Conservation (phyloP, 2,329 filamentous ascomycete species). For the Bipolaris bicolor region DNA sequence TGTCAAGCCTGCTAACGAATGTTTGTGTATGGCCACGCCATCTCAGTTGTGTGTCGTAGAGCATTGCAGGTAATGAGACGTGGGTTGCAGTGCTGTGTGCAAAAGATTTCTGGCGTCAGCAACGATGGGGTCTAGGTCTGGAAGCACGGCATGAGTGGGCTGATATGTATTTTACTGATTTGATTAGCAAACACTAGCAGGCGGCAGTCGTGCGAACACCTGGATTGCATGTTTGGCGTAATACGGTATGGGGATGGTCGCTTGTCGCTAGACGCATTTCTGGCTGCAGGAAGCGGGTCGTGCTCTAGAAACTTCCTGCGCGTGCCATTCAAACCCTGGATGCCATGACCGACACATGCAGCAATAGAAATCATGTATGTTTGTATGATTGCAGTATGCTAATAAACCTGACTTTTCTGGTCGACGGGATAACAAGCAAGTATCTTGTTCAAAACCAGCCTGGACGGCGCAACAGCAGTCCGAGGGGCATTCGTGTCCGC, state of each 20-base stretch:
- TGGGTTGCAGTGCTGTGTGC: background rate
- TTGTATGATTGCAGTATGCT: no score
- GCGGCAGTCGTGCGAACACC: background rate
- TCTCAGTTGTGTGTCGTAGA: no score
- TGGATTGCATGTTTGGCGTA: background rate
- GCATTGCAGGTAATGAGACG: no score
- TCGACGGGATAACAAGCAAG: background rate
- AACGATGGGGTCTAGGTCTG: background rate
- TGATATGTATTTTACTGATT: background rate
- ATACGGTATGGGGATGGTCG: background rate
- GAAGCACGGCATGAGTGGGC: background rate
- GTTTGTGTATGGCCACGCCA: no score
- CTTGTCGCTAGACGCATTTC: background rate
- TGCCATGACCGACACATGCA: background rate
- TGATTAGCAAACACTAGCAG: background rate
- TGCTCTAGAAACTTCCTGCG: conserved; percentile 1
- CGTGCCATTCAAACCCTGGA: background rate
- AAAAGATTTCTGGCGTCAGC: background rate
- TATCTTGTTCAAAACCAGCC: background rate
- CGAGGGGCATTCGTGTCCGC: conserved; percentile 7
- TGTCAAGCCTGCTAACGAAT: no score
- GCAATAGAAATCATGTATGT: background rate
- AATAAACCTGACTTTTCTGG: background rate
- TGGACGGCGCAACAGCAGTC: conserved; percentile 6
- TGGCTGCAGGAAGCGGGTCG: background rate